A percentile compares a stretch with the other conserved stretches of the same genome.
Conservation (phyloP, 2,329 filamentous ascomycete species). For the Graphilbum ipis-grandicollis region DNA sequence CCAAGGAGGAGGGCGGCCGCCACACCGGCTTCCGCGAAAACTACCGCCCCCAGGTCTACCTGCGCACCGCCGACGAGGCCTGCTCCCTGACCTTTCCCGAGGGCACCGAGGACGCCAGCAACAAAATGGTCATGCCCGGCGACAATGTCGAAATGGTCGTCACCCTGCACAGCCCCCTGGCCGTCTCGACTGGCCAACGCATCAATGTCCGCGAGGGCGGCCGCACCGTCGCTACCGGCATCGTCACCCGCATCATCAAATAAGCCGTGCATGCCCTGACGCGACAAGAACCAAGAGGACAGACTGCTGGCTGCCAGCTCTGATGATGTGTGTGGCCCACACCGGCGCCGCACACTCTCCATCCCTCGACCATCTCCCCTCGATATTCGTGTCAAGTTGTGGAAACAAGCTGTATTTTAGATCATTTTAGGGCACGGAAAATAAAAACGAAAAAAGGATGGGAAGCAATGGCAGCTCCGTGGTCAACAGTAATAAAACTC, state of each 20-base stretch:
- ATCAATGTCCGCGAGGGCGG: constrained; percentile 98
- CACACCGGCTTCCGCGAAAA: constrained; percentile 92
- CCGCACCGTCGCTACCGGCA: constrained; percentile 68
- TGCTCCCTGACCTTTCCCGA: constrained; percentile 76
- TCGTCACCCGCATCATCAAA: constrained; percentile 56
- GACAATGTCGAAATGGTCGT: constrained; percentile 98
- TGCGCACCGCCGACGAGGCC: constrained; percentile 75
- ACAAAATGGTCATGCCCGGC: constrained; percentile 88
- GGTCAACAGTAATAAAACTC: too few relatives aligned
- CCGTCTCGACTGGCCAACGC: constrained; percentile 79
- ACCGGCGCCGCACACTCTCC: too few relatives aligned
- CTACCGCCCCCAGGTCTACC: constrained; percentile 92
- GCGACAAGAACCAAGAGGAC: too few relatives aligned
- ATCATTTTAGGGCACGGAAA: background rate
- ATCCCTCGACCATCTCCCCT: constrained; percentile 4
- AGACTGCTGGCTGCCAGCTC: too few relatives aligned
- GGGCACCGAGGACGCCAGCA: constrained; percentile 50
- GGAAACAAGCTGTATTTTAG: background rate
- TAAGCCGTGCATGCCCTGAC: constrained; percentile 17
- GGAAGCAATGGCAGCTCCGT: too few relatives aligned
- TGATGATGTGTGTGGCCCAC: too few relatives aligned
- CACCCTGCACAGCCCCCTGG: constrained; percentile 68
- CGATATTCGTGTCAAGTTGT: constrained; percentile 11
- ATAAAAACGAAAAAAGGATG: too few relatives aligned
- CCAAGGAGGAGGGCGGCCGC: constrained; percentile 94